Evolutionary conservation across 768 basidiomycete species (phyloP).

Genomic region (Macrolepiota dolichaula): DNA sequence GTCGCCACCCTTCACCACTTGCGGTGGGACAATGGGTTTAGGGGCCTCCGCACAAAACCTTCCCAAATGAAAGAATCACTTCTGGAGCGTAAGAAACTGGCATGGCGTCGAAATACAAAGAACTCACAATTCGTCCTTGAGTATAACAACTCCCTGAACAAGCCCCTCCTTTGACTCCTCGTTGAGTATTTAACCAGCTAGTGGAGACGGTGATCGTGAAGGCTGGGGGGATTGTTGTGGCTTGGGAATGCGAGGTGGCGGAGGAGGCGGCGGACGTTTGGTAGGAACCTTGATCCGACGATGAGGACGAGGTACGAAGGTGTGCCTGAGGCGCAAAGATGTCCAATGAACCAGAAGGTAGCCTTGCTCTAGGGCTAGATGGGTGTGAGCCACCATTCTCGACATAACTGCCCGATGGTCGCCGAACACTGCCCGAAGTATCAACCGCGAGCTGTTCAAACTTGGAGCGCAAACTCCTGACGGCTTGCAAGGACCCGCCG

Average conservation of each 20-base stretch:
- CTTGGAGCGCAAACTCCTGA: slow-evolving; percentile 64
- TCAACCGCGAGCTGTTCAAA: slow-evolving; percentile 66
- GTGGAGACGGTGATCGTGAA: slow-evolving; percentile 37
- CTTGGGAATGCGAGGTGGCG: slow-evolving; percentile 37
- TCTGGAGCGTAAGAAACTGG: background rate
- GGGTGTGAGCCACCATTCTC: slow-evolving; percentile 16
- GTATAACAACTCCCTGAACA: slow-evolving; percentile 14
- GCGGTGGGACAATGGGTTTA: background rate
- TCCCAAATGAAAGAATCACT: slow-evolving; percentile 8
- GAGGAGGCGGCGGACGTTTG: slow-evolving; percentile 55
- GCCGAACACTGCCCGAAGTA: slow-evolving; percentile 14
- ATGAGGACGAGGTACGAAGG: slow-evolving; percentile 46
- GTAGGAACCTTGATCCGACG: slow-evolving; percentile 45
- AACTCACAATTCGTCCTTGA: slow-evolving; percentile 25
- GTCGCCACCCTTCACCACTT: background rate
- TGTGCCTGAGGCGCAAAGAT: slow-evolving; percentile 20
- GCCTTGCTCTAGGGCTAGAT: slow-evolving; percentile 38
- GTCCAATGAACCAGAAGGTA: slow-evolving; percentile 29
- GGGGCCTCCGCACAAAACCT: background rate
- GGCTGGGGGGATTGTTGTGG: slow-evolving; percentile 27
- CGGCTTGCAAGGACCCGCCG: slow-evolving; percentile 54
- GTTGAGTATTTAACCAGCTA: background rate
- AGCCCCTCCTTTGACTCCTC: slow-evolving; percentile 12
- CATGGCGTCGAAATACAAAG: background rate
- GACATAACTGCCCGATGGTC: slow-evolving; percentile 7